These are phyloP conservation scores for Gastroboletus turbinatus DNA, from an alignment of 1,284 basidiomycete genomes.

Conservation along the genomic window DNA sequence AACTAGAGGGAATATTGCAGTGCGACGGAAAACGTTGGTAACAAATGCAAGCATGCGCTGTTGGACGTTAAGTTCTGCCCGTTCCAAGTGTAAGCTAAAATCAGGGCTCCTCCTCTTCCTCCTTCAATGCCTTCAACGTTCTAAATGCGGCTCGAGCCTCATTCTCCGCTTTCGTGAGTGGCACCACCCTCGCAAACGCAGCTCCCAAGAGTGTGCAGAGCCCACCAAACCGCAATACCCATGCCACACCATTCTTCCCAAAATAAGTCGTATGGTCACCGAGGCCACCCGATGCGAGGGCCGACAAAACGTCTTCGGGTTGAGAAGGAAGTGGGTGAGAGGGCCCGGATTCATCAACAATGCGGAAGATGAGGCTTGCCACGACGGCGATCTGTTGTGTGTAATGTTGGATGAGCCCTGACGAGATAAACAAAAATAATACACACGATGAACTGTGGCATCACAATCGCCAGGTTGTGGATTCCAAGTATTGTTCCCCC, in stretches of 20 bases:
- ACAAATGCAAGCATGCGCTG: conserved; percentile 14
- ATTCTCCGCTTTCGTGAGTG: conserved; percentile 86
- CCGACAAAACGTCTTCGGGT: conserved; percentile 12
- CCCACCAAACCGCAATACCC: conserved; percentile 93
- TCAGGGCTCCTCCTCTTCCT: conserved; percentile 52
- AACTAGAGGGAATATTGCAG: conserved; percentile 8
- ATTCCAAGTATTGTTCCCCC: conserved; percentile 96
- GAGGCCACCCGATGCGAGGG: conserved; percentile 9
- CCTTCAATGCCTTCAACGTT: conserved; percentile 70
- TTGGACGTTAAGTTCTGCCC: not conserved
- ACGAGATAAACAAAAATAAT: not conserved
- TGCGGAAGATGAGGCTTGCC: conserved; percentile 83
- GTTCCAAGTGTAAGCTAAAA: not conserved
- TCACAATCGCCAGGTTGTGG: conserved; percentile 91
- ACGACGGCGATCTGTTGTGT: conserved; percentile 77
- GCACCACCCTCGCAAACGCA: conserved; percentile 72
- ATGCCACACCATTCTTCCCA: conserved; percentile 86
- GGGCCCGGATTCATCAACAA: conserved; percentile 58
- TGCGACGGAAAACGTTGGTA: not conserved
- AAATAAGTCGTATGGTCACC: conserved; percentile 58
- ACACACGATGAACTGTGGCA: conserved; percentile 88
- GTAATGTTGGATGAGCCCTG: not conserved
- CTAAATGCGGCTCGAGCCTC: conserved; percentile 81
- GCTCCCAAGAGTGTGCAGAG: conserved; percentile 78
- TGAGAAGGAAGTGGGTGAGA: conserved; percentile 35